phyloP scores from a whole-genome alignment of 192 early-diverging fungal genomes.

The Coemansia sp. region DNA sequence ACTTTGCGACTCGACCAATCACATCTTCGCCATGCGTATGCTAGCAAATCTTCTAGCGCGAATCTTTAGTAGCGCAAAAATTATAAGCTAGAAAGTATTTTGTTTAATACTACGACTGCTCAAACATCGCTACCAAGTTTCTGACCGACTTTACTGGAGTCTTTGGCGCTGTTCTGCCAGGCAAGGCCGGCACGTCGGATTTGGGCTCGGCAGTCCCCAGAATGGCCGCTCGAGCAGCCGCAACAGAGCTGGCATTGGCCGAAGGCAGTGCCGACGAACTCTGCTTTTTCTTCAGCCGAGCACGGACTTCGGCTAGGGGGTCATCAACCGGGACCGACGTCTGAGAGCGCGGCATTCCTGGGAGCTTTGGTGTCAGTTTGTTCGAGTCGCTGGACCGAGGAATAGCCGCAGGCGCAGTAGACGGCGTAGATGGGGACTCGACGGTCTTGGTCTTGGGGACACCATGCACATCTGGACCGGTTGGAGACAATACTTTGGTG shows the following conservation, averaged over 20 bases:
- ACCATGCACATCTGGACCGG: not conserved
- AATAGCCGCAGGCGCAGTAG: constrained; percentile 27
- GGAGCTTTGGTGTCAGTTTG: constrained; percentile 16
- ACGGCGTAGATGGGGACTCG: constrained; percentile 3
- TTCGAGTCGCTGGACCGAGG: constrained; percentile 5
- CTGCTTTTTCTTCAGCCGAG: constrained; percentile 52
- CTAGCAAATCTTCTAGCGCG: not conserved
- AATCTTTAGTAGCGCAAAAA: not conserved
- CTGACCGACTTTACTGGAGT: constrained; percentile 40
- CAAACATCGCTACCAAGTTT: constrained; percentile 53
- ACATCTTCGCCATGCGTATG: not conserved
- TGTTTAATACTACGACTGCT: constrained; percentile 13
- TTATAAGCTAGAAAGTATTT: not conserved
- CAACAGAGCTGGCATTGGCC: not conserved
- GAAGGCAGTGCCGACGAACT: constrained; percentile 37
- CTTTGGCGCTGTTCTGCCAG: constrained; percentile 6
- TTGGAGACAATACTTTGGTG: not conserved
- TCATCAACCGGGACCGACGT: constrained; percentile 21
- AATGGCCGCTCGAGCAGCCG: constrained; percentile 16
- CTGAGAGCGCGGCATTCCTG: constrained; percentile 24
- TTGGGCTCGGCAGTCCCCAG: constrained; percentile 16
- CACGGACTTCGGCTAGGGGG: constrained; percentile 42
- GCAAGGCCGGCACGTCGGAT: not conserved
- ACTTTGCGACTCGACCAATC: constrained; percentile 1
- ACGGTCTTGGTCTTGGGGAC: constrained; percentile 11